Conservation (phyloP, 306 rosid species). For the Glycyrrhiza uralensis region DNA sequence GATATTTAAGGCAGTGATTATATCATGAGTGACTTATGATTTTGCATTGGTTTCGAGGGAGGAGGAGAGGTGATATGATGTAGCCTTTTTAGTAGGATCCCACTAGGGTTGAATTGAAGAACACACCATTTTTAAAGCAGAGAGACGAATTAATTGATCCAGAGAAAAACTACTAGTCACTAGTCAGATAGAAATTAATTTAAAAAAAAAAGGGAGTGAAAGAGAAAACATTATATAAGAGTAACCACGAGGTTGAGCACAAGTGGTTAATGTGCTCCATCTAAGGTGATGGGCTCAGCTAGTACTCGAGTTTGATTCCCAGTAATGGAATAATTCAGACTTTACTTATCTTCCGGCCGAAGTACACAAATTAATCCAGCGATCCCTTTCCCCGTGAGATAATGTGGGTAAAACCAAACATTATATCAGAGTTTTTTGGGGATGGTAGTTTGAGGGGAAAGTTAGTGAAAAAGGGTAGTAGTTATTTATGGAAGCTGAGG, state of each 20-base stretch:
- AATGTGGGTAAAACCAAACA: too few species aligned
- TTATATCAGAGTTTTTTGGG: conserved; percentile 44
- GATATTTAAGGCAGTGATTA: conserved; percentile 40
- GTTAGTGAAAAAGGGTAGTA: conserved; percentile 58
- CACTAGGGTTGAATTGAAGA: conserved; percentile 45
- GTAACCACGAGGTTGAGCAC: too few species aligned
- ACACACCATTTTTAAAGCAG: conserved; percentile 8
- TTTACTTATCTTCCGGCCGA: too few species aligned
- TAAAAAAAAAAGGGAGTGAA: conserved; percentile 17
- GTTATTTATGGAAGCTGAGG: conserved; percentile 52
- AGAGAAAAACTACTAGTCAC: conserved; percentile 25
- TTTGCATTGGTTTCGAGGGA: conserved; percentile 52
- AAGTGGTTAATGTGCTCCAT: too few species aligned
- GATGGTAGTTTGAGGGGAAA: conserved; percentile 54
- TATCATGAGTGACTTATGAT: conserved; percentile 78
- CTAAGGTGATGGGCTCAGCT: too few species aligned
- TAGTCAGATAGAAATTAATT: conserved; percentile 23
- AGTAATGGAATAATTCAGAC: too few species aligned
- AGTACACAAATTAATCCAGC: too few species aligned
- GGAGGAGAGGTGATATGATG: background rate
- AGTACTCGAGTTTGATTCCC: too few species aligned
- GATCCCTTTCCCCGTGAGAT: too few species aligned
- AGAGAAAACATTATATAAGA: conserved; percentile 43
- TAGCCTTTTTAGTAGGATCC: conserved; percentile 54
- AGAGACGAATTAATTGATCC: conserved; percentile 12